Base-by-base conservation (phyloP, 2,329 filamentous ascomycete species). In the Alternaria brassicae region DNA sequence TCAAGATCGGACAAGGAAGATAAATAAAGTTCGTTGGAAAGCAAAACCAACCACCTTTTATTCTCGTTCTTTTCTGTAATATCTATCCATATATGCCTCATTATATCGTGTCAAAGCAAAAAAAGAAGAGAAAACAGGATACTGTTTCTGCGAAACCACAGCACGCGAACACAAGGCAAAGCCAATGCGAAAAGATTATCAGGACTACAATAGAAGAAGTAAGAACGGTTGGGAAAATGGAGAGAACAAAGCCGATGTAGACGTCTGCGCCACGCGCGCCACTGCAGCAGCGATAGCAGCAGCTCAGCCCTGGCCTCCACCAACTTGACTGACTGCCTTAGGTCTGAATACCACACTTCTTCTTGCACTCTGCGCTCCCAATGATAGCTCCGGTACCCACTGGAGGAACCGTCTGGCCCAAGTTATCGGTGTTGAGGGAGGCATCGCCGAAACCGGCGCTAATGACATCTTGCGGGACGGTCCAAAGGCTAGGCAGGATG, bases 401-500 rank as follows among this genome's bases (percentile, higher is more conserved):
- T 0, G 68, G 62, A 7, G 77, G 74, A 42, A 82, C 77, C 3
- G 65, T 63, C 13, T 59, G 67, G 6, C 72, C 71, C 2, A 76
- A 67, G 6, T 67, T 63, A 13, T 75, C 71, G 28, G 72, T 70
- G 27, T 78, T 67, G 9, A 79, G 30, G 2, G 69, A 64, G 13
- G 67, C 66, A 50, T 76, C 65, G 12, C 81, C 81, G 34, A 83
- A 80, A 0, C 79, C 79, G 19, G 81, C 81, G 12, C 74, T 74
- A 6, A 83, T 73, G 40, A 83, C 76, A 13, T 81, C 78, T 4
- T 63, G 58, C 0, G 80, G 81, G 28, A 79, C 63, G 8, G 60
- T 66, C 70, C 80, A 81, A 25, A 84, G 70, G 2, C 72, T 72
- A 48, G 83, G 81, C 8, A 80, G 74, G 42, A 83, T 71, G 58